Evolutionary conservation across 2,329 filamentous ascomycete genomes (phyloP), one percentile per base, ranked within the genome.

Genomic region (Colletotrichum magnum): DNA sequence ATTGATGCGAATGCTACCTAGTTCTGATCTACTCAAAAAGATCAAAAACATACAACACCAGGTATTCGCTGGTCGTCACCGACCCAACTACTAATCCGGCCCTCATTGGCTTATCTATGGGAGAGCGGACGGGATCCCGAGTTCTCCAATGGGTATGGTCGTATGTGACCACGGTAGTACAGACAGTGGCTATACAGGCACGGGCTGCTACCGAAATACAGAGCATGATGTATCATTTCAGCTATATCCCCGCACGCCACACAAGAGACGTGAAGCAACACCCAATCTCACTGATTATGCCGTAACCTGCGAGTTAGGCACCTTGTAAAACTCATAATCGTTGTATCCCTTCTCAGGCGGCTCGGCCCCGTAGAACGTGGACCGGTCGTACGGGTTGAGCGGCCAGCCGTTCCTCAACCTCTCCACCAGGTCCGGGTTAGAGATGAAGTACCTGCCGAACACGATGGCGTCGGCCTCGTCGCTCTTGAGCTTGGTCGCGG

Each of bases 401-500:
- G 69, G 56, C 36, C 76, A 61, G 0, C 71, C 70, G 6, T 75
- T 70, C 54, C 73, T 73, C 18, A 76, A 52, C 4, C 75, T 68
- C 58, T 70, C 76, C 0, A 78, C 77, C 6, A 78, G 56, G 13
- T 78, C 76, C 0, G 76, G 76, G 39, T 78, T 78, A 6, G 77
- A 62, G 13, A 78, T 69, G 39, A 77, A 78, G 10, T 63, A 62
- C 6, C 76, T 69, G 0, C 76, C 77, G n/a, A 78, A 78, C 1
- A 81, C 83, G 16, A 85, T 78, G 2, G 61, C 66, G 13, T 69
- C 66, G 13, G 66, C 24, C 24, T 65, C 54, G 2, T 43, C 21
- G 76, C 76, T 77, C 66, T 84, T 80, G 4, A 79, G 51, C 64
- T 85, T 72, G 76, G 86, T 79, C 1, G 79, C 80, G 0, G 80